Base-by-base conservation (phyloP, 176 grass and related monocot genomes). In the Musa itinerans region DNA sequence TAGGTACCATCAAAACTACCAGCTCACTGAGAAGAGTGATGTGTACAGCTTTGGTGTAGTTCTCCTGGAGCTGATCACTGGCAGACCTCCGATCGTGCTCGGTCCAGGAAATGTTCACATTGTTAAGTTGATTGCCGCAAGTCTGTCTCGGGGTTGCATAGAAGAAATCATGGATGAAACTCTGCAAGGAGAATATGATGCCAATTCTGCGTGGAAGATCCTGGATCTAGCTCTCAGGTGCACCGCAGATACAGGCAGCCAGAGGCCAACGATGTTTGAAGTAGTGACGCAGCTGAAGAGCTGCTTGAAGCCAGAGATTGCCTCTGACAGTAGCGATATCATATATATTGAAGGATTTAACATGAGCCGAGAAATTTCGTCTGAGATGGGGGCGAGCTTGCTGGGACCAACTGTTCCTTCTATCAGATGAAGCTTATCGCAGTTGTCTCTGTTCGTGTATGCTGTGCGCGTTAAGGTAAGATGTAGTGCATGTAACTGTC, bases 31-130 rank as follows among this genome's bases (percentile, higher is more conserved):
- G 43, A 70, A 70, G 10, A 70, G 68, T 70, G 68, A 70, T 11
- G 43, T 70, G 15, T 70, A 50, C 8, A 70, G 68, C 43, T 70
- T 20, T 6, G 68, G 68, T 1, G 43, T 70, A 0, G 68, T 70
- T 50, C 68, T 70, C 19, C 20, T 70, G 68, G 68, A 70, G 16
- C 43, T 70, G 7, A 70, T 70, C 68, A 70, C 68, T 1, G 68
- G 68, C 7, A 34, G 19, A 50, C 68, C 34, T 51, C 68, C 68
- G 2, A 50, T 70, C 49, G 17, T 70, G 12, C 16, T 2, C 9
- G 9, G 43, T 20, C 9, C 34, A 51, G 68, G 50, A 50, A 19
- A 50, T 50, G 15, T 11, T 14, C 68, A 51, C n/a, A 49, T 70
- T 20, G 1, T 11, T 43, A 6, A 70, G 20, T 50, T 14, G 43